These are phyloP conservation scores for Butyriboletus appendiculatus DNA, from an alignment of 1,284 basidiomycete species.

Conservation along the genomic window DNA sequence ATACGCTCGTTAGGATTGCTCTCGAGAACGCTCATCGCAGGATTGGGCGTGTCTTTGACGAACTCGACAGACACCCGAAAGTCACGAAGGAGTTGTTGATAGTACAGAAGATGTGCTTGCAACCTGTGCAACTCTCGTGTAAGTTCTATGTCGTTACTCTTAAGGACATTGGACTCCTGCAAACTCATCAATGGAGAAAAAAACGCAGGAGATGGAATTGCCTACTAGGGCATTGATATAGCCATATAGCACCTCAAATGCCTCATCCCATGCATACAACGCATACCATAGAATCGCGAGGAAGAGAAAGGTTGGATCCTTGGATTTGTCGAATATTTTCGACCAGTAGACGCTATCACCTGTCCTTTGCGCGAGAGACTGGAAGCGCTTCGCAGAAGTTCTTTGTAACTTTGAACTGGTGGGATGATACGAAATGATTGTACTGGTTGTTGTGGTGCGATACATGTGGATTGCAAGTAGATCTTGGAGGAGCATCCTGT, in stretches of 20 bases:
- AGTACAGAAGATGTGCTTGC: slow-evolving; percentile 55
- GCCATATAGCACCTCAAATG: slow-evolving; percentile 48
- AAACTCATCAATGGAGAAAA: neutral
- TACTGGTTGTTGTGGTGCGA: slow-evolving; percentile 36
- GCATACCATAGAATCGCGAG: slow-evolving; percentile 58
- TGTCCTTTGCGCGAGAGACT: slow-evolving; percentile 37
- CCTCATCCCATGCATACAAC: slow-evolving; percentile 59
- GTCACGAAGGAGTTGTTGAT: slow-evolving; percentile 52
- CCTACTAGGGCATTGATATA: slow-evolving; percentile 50
- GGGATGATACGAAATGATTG: slow-evolving; percentile 46
- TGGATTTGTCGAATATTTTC: slow-evolving; percentile 46
- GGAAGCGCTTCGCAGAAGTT: slow-evolving; percentile 38
- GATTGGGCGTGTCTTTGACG: slow-evolving; percentile 45
- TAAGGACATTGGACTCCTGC: slow-evolving; percentile 48
- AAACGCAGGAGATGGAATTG: neutral
- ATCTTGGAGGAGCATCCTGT: slow-evolving; percentile 33
- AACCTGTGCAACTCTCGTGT: slow-evolving; percentile 53
- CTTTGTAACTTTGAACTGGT: slow-evolving; percentile 29
- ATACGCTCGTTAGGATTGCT: slow-evolving; percentile 10
- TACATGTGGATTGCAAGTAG: slow-evolving; percentile 44
- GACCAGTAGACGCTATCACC: slow-evolving; percentile 54
- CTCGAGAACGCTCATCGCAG: slow-evolving; percentile 36
- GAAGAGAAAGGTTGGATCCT: slow-evolving; percentile 55
- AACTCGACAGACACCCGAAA: slow-evolving; percentile 52
- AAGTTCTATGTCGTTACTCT: slow-evolving; percentile 37